phyloP scores from a whole-genome alignment of 2,329 filamentous ascomycete species.

The Orbilia oligospora region DNA sequence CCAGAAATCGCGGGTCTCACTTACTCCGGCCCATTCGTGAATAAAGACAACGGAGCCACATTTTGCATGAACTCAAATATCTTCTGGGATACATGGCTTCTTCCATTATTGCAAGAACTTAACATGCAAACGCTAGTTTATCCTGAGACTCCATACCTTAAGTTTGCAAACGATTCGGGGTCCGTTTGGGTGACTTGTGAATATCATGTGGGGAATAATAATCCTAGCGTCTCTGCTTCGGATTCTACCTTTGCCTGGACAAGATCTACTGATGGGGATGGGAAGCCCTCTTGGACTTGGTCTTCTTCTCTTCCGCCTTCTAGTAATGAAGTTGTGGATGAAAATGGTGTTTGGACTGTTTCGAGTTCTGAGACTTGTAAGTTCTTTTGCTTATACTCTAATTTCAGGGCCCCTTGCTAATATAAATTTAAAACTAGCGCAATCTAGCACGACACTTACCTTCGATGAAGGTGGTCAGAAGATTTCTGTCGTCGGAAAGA shows the following conservation, averaged over 20 bases:
- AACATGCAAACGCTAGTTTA: conserved; percentile 1
- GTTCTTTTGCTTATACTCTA: neutral
- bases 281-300: conserved; percentile 1
- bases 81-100: conserved; percentile 2
- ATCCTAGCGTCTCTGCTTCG: neutral
- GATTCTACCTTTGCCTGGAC: neutral
- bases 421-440: neutral
- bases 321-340: neutral
- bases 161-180: neutral
- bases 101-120: neutral
- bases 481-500: neutral
- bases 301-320: neutral
- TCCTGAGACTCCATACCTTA: neutral
- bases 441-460: neutral
- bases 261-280: neutral
- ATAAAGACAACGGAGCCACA: neutral
- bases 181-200: no score
- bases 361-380: conserved; percentile 3
- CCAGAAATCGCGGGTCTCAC: neutral
- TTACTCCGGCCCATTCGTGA: neutral
- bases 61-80: conserved; percentile 5
- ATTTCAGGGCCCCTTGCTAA: neutral
- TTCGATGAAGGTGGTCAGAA: conserved; percentile 1
- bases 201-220: conserved; percentile 7
- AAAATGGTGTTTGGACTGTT: neutral